Conservation (phyloP, 2,329 filamentous ascomycete species). For the Colletotrichum tropicicola region DNA sequence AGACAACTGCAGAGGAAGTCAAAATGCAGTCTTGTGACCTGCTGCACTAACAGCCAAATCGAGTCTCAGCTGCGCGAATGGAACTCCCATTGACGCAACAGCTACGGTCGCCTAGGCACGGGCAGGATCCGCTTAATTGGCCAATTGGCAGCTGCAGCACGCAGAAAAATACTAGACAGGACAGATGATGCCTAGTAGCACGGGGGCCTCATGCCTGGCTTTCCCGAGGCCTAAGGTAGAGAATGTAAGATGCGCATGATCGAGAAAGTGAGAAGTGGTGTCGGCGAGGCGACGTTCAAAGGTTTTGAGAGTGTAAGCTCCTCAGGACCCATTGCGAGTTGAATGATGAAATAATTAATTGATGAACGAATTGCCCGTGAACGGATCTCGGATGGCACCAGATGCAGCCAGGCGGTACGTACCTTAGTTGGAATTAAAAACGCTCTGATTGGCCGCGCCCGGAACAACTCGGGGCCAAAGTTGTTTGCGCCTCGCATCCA, state of each 20-base stretch:
- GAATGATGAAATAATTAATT: not conserved
- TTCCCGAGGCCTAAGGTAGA: no score
- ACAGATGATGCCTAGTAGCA: not conserved
- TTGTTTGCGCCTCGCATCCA: constrained; percentile 48
- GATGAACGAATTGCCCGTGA: not conserved
- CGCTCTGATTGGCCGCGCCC: constrained; percentile 45
- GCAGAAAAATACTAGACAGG: not conserved
- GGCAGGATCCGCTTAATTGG: constrained; percentile 29
- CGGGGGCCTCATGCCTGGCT: not conserved
- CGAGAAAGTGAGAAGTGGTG: no score
- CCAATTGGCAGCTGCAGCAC: constrained; percentile 23
- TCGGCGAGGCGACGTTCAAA: no score
- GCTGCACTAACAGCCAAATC: constrained; percentile 26
- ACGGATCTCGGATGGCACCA: constrained; percentile 9
- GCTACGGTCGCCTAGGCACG: constrained; percentile 18
- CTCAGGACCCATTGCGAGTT: not conserved
- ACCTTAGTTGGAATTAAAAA: constrained; percentile 13
- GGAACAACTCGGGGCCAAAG: constrained; percentile 48
- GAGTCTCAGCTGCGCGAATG: constrained; percentile 22
- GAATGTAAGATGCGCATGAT: no score
- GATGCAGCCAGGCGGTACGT: constrained; percentile 2
- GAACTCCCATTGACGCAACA: constrained; percentile 15
- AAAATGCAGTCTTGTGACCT: constrained; percentile 28
- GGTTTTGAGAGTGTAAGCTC: not conserved
- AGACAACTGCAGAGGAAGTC: constrained; percentile 21